Evolutionary conservation across 495 filamentous ascomycete species (phyloP).

Genomic region (Penicillium daleae): DNA sequence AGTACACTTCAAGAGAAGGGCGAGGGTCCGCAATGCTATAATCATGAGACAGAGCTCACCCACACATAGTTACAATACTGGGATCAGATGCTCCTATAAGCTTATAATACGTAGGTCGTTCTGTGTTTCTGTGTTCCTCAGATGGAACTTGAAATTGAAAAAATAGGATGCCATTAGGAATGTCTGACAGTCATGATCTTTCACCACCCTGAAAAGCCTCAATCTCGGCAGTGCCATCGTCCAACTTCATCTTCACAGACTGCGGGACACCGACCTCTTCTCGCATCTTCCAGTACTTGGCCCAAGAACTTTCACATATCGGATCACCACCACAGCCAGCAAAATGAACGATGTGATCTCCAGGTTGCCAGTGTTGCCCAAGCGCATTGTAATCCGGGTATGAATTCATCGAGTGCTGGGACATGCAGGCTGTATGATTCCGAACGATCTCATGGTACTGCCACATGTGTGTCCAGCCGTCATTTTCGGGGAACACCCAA

Average conservation of each 20-base stretch:
- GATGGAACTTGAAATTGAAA: no score
- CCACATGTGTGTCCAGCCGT: conserved; percentile 22
- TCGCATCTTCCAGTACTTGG: conserved; percentile 16
- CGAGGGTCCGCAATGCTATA: no score
- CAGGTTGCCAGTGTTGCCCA: conserved; percentile 12
- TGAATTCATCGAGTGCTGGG: conserved; percentile 18
- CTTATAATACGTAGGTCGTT: no score
- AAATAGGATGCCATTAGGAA: no score
- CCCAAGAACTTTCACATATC: conserved; percentile 11
- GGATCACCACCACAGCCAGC: conserved; percentile 15
- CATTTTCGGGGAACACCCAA: conserved; percentile 21
- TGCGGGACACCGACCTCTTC: conserved; percentile 15
- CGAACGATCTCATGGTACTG: conserved; percentile 17
- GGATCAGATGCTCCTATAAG: no score
- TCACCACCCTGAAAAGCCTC: conserved; percentile 3
- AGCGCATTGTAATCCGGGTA: conserved; percentile 18
- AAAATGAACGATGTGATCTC: conserved; percentile 19
- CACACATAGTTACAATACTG: not conserved
- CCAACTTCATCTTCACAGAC: conserved; percentile 5
- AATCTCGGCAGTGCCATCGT: conserved; percentile 11
- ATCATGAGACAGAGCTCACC: not conserved
- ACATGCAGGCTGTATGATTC: conserved; percentile 13
- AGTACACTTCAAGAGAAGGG: not conserved
- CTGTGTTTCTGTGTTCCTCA: no score
- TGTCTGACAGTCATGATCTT: not conserved